Evolutionary conservation across 1,284 basidiomycete genomes (phyloP), one percentile per base, ranked within the genome.

Genomic region (Somion occarium): DNA sequence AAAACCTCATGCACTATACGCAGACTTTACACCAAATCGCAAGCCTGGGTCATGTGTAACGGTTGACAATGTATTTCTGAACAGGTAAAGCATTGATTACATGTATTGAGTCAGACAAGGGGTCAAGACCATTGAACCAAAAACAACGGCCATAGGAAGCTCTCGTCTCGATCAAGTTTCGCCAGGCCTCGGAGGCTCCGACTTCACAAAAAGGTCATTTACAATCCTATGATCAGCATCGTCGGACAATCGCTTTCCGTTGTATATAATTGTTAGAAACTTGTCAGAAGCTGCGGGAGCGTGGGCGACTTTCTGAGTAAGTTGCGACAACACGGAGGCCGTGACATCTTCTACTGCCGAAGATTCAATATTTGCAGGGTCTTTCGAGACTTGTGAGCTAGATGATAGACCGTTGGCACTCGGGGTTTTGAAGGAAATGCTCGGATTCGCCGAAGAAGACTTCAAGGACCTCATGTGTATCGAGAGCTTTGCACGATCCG

Each of bases 391-490:
- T n/a, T n/a, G n/a, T 39, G 78, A 71, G 54, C 85, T 79, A 3
- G 87, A 64, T 0, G 71, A 60, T 15, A 85, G 63, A 22, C 76
- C 73, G 41, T 78, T 71, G 44, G 73, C 70, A 44, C 73, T 75
- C 23, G 92, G 72, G 12, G 76, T 67, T 22, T 62, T 65, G 54
- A 83, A 74, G 57, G 93, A 87, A 3, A 71, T 61, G 62, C 86
- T 89, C 64, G 94, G 80, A 56, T 80, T 82, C 58, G 73, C 74
- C 3, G 75, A 67, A 5, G 69, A 74, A 3, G 79, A 72, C 62
- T 81, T 86, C 61, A 84, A 83, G 3, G 91, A 91, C 44, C 74
- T 71, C 66, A 92, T 72, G 60, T 97, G 93, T 15, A 93, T 72
- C 0, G 93, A 91, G 23, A 96, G 68, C 67, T 96, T 96, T 30